Evolutionary conservation across 495 filamentous ascomycete genomes (phyloP).

Genomic region (Astrocystis sublimbata): DNA sequence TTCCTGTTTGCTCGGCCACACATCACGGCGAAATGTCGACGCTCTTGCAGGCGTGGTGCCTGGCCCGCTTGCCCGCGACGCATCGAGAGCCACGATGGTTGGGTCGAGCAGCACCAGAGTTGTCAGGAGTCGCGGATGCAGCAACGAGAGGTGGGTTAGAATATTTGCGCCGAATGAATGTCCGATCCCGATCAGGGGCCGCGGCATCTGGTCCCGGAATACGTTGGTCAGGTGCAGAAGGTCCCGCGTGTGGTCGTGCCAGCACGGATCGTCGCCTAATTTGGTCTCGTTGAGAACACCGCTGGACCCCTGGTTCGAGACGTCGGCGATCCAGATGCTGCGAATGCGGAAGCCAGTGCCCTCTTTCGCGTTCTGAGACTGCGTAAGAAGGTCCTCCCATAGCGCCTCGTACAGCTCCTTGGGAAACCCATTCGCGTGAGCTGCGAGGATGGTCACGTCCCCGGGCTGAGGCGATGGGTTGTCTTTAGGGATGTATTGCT

Average conservation of each 20-base stretch:
- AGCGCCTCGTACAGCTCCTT: conserved; percentile 93
- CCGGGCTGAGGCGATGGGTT: conserved; percentile 64
- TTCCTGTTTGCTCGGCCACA: conserved; percentile 67
- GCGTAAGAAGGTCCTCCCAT: conserved; percentile 71
- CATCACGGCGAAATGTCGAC: conserved; percentile 65
- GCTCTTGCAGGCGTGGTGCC: conserved; percentile 47
- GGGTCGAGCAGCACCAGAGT: conserved; percentile 81
- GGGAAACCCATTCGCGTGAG: conserved; percentile 88
- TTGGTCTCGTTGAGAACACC: conserved; percentile 70
- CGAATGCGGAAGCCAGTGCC: conserved; percentile 71
- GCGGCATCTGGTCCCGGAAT: conserved; percentile 79
- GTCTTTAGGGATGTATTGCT: conserved; percentile 77
- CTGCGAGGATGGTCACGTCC: conserved; percentile 80
- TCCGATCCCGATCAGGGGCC: conserved; percentile 85
- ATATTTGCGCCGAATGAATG: conserved; percentile 85
- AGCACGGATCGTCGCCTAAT: conserved; percentile 81
- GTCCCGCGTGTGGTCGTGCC: conserved; percentile 87
- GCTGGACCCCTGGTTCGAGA: conserved; percentile 73
- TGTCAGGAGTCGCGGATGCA: conserved; percentile 81
- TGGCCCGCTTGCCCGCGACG: conserved; percentile 29
- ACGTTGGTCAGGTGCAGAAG: conserved; percentile 83
- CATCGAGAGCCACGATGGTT: conserved; percentile 61
- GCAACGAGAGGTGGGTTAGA: conserved; percentile 61
- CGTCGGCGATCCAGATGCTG: conserved; percentile 85
- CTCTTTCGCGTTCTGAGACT: conserved; percentile 34